A percentile compares a stretch with the other conserved stretches of the same genome.
These are phyloP conservation scores for Ustilago crameri DNA, from an alignment of 1,284 basidiomycete genomes.

Conservation along the genomic window DNA sequence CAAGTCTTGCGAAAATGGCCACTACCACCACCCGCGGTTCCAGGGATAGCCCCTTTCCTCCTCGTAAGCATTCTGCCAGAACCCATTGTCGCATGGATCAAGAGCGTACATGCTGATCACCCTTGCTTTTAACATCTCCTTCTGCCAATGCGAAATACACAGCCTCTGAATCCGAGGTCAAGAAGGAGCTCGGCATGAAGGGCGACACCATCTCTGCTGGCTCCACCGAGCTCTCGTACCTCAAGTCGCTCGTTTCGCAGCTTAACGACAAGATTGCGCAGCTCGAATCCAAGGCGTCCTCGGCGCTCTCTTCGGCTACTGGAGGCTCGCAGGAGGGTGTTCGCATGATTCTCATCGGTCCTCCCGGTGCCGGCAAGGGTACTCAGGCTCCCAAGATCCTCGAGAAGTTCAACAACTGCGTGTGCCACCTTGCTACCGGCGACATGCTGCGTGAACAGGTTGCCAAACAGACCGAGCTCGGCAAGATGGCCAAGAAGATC, in stretches of 20 bases:
- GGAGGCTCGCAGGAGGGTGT: slow-evolving; percentile 46
- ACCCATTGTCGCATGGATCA: too few relatives aligned
- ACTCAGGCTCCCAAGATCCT: slow-evolving; percentile 95
- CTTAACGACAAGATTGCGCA: slow-evolving; percentile 62
- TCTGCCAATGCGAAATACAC: background rate
- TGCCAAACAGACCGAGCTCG: slow-evolving; percentile 83
- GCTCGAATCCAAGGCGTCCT: slow-evolving; percentile 50
- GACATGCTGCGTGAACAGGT: slow-evolving; percentile 99
- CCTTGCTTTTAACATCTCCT: background rate
- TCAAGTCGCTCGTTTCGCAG: slow-evolving; percentile 65
- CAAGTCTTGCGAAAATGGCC: slow-evolving; percentile 25
- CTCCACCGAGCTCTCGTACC: slow-evolving; percentile 59
- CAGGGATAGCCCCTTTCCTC: slow-evolving; percentile 50
- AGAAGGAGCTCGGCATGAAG: slow-evolving; percentile 46
- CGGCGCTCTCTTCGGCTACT: slow-evolving; percentile 32
- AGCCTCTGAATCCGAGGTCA: slow-evolving; percentile 43
- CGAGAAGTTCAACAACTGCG: slow-evolving; percentile 81
- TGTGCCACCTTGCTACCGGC: slow-evolving; percentile 97
- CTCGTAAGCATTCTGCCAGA: slow-evolving; percentile 21
- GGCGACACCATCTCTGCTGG: slow-evolving; percentile 37
- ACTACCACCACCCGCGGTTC: slow-evolving; percentile 50
- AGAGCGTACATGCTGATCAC: slow-evolving; percentile 5
- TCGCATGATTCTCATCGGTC: slow-evolving; percentile 91
- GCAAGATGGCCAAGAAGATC: slow-evolving; percentile 93
- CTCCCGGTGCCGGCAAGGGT: slow-evolving; percentile 98